These are phyloP conservation scores for Croton setiger DNA, from an alignment of 441 rosid genomes.

Conservation along the genomic window DNA sequence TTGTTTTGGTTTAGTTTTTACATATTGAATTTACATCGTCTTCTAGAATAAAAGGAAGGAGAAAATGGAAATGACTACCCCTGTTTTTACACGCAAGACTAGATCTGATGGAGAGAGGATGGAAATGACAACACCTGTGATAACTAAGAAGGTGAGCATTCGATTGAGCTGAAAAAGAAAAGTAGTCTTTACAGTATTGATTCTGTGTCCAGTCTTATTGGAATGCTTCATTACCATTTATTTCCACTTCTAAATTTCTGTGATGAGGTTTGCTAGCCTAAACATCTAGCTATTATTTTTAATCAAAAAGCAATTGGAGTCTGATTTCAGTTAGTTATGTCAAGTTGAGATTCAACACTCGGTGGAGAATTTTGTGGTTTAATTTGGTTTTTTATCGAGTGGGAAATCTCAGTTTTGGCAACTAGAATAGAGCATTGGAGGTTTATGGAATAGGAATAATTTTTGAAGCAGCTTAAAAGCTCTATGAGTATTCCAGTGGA, in stretches of 20 bases:
- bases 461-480: too few relatives aligned
- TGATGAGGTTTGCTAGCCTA: background rate
- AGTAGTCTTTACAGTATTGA: background rate
- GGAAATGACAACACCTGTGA: conserved; percentile 93
- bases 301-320: background rate
- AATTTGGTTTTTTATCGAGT: background rate
- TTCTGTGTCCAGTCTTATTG: conserved; percentile 1
- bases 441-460: too few relatives aligned
- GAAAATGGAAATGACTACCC: conserved; percentile 91
- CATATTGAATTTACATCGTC: conserved; percentile 8
- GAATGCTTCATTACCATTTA: conserved; percentile 4
- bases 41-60: conserved; percentile 54
- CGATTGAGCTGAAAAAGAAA: too few relatives aligned
- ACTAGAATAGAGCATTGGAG: background rate
- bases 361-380: background rate
- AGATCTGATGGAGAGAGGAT: conserved; percentile 65
- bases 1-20: conserved; percentile 16
- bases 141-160: conserved; percentile 58
- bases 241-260: background rate
- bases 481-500: background rate
- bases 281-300: background rate
- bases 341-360: background rate
- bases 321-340: background rate
- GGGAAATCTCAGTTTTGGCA: background rate
- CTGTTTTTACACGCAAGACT: conserved; percentile 63